A percentile compares a stretch with the other conserved stretches of the same genome.
Conservation (phyloP, 129 eudicot species). For the Oenanthe sinensis region DNA sequence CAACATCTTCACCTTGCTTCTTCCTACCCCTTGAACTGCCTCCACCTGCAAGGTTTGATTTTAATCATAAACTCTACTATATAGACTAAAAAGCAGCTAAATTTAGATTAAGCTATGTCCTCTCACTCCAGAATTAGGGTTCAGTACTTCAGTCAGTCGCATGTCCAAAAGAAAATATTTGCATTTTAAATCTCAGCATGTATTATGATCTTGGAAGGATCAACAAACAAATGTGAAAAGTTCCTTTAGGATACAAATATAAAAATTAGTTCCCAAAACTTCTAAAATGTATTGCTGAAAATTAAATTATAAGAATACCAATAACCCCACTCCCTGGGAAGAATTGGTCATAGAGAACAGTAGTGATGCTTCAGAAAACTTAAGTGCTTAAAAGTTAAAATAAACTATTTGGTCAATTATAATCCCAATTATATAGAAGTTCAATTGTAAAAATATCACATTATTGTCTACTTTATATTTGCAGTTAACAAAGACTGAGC, state of each 20-base stretch:
- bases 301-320: not conserved
- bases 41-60: conserved; percentile 28
- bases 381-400: not conserved
- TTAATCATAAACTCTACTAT: not conserved
- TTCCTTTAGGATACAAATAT: not conserved
- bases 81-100: not conserved
- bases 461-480: not conserved
- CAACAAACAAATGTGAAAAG: not conserved
- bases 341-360: not conserved
- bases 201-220: not conserved
- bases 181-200: not conserved
- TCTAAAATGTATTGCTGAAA: not conserved
- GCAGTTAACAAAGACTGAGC: not conserved
- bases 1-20: conserved; percentile 68
- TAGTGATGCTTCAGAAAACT: not conserved
- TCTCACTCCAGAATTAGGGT: too few species aligned
- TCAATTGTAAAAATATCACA: not conserved
- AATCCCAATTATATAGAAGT: not conserved
- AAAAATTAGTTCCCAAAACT: not conserved
- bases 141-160: not conserved
- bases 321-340: not conserved
- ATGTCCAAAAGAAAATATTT: not conserved
- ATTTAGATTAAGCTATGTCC: not conserved
- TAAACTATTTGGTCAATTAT: not conserved
- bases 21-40: conserved; percentile 46